Base-by-base conservation (phyloP, 202 grass and related monocot genomes). In the Schoenoplectus tabernaemontani region DNA sequence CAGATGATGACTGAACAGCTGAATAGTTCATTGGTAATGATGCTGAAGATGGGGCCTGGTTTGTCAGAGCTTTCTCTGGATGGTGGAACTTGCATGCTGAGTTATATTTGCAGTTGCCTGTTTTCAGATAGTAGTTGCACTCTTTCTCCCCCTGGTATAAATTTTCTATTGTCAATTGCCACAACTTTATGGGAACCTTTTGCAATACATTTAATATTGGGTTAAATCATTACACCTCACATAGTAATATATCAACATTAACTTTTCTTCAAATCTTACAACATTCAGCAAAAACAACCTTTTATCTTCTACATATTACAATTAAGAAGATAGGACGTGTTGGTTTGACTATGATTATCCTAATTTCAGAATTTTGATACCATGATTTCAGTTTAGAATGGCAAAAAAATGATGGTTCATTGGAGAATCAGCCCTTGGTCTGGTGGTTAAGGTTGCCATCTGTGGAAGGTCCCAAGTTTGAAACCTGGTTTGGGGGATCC, bases 91-190 rank as follows among this genome's bases (percentile, higher is more conserved):
- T 98, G 66, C 96, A 98, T 73, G 86, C 88, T 64, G 78, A 60
- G 76, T 85, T 89, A 87, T 94, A 98, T 85, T 95, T 98, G 84
- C 96, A 98, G 37, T 89, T 83, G 17, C 91, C 91, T 51, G 91
- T 98, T 88, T 95, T 98, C 41, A 95, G 78, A 54, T 92, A 99
- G 73, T 91, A 99, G 76, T 86, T 85, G 66, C 91, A 99, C 48
- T 91, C 96, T 83, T 96, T 95, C 74, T 96, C 96, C 39, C 92
- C 96, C 96, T 99, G 76, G 83, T 74, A 60, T 65, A 87, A 37
- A 64, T 82, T 76, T 13, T 56, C 26, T 12, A 10, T 20, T 20
- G 48, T 56, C 30, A 76, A 36, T 15, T 56, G 3, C 15, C 17
- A 16, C 68, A 72, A 28, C 43, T 72, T 56, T 15, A 47, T 28